Conservation (phyloP, 257 asterid genomes). For the Solanum commersonii region DNA sequence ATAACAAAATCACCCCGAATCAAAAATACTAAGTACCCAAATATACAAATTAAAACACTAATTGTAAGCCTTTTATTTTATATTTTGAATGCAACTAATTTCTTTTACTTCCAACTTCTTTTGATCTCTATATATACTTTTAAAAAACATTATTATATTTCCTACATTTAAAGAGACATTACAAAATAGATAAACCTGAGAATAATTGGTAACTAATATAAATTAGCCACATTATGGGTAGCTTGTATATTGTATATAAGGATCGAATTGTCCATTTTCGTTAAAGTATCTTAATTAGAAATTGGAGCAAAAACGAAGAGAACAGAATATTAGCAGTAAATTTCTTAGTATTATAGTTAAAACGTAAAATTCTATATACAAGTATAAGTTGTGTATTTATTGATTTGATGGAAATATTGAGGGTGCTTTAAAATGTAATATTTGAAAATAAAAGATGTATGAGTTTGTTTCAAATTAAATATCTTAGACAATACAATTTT, state of each 20-base stretch:
- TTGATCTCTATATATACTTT: background rate
- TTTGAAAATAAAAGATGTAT: background rate
- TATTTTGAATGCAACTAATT: background rate
- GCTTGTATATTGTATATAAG: background rate
- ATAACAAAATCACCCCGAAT: background rate
- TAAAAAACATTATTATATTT: background rate
- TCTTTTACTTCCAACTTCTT: background rate
- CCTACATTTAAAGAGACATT: background rate
- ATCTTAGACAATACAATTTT: background rate
- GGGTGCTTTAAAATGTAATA: background rate
- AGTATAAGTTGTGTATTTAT: background rate
- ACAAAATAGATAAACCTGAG: background rate
- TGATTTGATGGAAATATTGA: background rate
- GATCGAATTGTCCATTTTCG: background rate
- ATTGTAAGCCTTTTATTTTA: background rate
- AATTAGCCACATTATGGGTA: background rate
- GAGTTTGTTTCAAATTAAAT: background rate
- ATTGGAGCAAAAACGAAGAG: background rate
- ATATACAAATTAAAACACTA: background rate
- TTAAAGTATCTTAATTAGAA: background rate
- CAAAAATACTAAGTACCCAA: background rate
- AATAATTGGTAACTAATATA: background rate
- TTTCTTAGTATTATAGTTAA: background rate
- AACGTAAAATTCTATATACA: background rate
- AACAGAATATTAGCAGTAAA: background rate